Evolutionary conservation across 2,329 filamentous ascomycete genomes (phyloP).

Genomic region (Aureobasidium lini): DNA sequence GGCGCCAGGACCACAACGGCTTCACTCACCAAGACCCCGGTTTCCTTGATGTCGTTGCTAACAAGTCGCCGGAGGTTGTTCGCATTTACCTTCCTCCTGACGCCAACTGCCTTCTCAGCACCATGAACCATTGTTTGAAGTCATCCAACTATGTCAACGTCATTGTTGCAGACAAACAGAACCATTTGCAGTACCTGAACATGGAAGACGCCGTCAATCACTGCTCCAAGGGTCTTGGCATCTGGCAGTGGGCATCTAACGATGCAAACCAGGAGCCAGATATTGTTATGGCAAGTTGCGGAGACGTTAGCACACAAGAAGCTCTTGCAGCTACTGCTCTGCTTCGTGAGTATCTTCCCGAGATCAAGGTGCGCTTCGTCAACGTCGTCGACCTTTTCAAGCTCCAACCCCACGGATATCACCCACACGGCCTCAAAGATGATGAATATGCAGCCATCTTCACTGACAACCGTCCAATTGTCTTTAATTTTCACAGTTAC

Average conservation of each 20-base stretch:
- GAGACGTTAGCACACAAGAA: constrained; percentile 68
- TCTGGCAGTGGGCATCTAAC: constrained; percentile 71
- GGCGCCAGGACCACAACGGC: constrained; percentile 77
- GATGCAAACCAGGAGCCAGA: constrained; percentile 63
- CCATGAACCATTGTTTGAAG: constrained; percentile 67
- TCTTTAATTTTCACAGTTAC: constrained; percentile 76
- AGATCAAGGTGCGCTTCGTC: constrained; percentile 69
- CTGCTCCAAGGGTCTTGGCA: constrained; percentile 70
- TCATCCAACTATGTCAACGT: constrained; percentile 76
- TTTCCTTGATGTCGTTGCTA: constrained; percentile 71
- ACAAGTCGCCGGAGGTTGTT: constrained; percentile 73
- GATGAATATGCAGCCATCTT: constrained; percentile 62
- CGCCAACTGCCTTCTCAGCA: constrained; percentile 68
- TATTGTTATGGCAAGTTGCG: constrained; percentile 67
- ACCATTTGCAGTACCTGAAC: constrained; percentile 66
- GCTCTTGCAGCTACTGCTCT: constrained; percentile 67
- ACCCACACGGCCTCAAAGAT: constrained; percentile 65
- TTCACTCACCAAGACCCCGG: constrained; percentile 77
- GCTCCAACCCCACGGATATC: constrained; percentile 60
- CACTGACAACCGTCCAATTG: constrained; percentile 62
- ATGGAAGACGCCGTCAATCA: constrained; percentile 67
- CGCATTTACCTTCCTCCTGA: constrained; percentile 76
- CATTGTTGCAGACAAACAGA: constrained; percentile 71
- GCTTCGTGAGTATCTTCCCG: constrained; percentile 61
- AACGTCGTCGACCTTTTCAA: constrained; percentile 78